phyloP scores from a whole-genome alignment of 129 eudicot genomes.

The Pulicaria dysenterica region DNA sequence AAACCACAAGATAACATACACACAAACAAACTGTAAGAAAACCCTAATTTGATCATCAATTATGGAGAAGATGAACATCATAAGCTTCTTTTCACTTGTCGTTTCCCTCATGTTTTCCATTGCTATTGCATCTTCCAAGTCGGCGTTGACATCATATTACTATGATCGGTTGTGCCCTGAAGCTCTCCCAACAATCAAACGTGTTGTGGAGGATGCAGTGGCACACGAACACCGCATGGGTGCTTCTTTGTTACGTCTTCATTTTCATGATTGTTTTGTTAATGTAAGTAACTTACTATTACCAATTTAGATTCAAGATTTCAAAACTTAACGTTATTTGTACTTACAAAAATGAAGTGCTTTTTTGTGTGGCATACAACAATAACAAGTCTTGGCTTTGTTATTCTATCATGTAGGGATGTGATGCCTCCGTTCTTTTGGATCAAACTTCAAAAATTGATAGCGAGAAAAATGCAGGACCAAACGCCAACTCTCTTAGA shows the following conservation, averaged over 20 bases:
- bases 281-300: slow-evolving; percentile 23
- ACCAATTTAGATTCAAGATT: neutral
- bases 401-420: slow-evolving; percentile 36
- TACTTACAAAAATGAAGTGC: neutral
- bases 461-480: slow-evolving; percentile 36
- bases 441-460: slow-evolving; percentile 38
- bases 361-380: neutral
- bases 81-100: slow-evolving; percentile 15
- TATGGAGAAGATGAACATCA: slow-evolving; percentile 22
- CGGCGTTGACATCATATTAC: slow-evolving; percentile 31
- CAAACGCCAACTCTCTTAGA: slow-evolving; percentile 38
- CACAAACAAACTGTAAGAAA: neutral
- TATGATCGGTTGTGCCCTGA: slow-evolving; percentile 45
- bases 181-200: slow-evolving; percentile 47
- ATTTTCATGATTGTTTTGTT: slow-evolving; percentile 62
- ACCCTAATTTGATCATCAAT: neutral
- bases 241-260: slow-evolving; percentile 50
- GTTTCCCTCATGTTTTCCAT: neutral
- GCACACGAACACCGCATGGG: slow-evolving; percentile 53
- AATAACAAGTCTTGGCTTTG: neutral
- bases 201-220: slow-evolving; percentile 49
- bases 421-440: slow-evolving; percentile 50
- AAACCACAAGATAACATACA: neutral
- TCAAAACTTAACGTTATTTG: neutral
- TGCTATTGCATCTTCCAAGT: slow-evolving; percentile 7